Conservation (phyloP, 306 rosid species). For the Oxytropis ochrocephala region DNA sequence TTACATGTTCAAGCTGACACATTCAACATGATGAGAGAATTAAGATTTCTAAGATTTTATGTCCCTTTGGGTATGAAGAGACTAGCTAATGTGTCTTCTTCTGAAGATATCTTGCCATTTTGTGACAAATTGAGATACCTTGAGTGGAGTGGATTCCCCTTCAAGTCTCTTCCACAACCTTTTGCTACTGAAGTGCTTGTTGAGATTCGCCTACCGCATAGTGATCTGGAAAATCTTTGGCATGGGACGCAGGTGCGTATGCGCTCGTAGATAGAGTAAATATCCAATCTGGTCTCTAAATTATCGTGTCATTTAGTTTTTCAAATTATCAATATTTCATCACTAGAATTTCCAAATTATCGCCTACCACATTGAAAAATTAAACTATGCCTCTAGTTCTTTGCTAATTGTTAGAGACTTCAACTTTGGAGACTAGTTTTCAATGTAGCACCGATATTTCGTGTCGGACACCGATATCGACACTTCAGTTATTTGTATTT, state of each 20-base stretch:
- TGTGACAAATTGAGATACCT: neutral
- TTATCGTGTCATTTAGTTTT: no score
- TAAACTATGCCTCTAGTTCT: no score
- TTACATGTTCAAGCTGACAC: neutral
- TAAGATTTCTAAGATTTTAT: neutral
- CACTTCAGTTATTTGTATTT: no score
- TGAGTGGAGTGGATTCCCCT: conserved; percentile 4
- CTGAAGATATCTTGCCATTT: neutral
- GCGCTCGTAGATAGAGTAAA: no score
- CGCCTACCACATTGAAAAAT: no score
- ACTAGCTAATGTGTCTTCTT: neutral
- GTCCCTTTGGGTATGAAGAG: neutral
- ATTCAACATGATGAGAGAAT: neutral
- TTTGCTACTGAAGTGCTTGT: neutral
- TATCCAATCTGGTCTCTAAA: no score
- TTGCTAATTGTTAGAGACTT: no score
- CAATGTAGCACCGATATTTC: no score
- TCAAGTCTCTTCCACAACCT: neutral
- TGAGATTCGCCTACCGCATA: neutral
- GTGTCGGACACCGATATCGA: no score
- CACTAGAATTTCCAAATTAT: no score
- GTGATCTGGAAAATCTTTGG: conserved; percentile 1
- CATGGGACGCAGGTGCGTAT: neutral
- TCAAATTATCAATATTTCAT: no score
- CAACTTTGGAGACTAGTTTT: no score